Base-by-base conservation (phyloP, 2,329 filamentous ascomycete genomes). In the Raffaelea ambrosiae region DNA sequence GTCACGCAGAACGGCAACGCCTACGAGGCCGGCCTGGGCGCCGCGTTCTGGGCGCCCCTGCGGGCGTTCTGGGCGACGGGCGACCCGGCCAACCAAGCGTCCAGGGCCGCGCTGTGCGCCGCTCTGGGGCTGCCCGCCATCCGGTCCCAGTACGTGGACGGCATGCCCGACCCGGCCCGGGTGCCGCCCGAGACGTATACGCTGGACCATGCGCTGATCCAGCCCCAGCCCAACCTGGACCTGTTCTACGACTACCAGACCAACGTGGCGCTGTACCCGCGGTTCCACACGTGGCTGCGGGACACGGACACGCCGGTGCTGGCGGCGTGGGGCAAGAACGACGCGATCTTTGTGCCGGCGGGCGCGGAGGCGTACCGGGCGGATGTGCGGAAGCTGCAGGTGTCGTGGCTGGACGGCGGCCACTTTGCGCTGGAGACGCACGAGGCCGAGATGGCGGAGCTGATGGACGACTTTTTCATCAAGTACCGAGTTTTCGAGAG, bases 1-100 rank as follows among this genome's bases (percentile, higher is more conserved):
- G 66, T 82, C 48, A 65, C 69, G 3, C 78, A 83, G 54, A 81
- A 81, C 55, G 79, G 77, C 38, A 83, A 82, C 53, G 77, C 77
- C 14, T 83, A 81, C 55, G 62, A 56, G 4, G 75, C 78, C 53
- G 79, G 77, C 3, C 63, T 82, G 5, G 69, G 69, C 14, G 54
- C 58, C 19, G 57, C 60, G 1, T 74, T 77, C 60, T 79, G 76
- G 74, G 64, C 63, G 4, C 69, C 71, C 0, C 35, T 78, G 23
- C 56, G 63, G 44, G 58, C 63, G 23, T 67, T 71, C 49, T 79
- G 74, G 75, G 62, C 51, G 1, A 65, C 62, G 3, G 56, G 62
- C n/a, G n/a, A n/a, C 14, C 65, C 62, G 4, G 56, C 59, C 13
- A 49, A 57, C 4, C 54, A 16, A 10, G 39, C 22, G 8, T 11